Evolutionary conservation across 1,139 yeast genomes (phyloP), one percentile per base, ranked within the genome.

Genomic region (Sugiyamaella japonica): DNA sequence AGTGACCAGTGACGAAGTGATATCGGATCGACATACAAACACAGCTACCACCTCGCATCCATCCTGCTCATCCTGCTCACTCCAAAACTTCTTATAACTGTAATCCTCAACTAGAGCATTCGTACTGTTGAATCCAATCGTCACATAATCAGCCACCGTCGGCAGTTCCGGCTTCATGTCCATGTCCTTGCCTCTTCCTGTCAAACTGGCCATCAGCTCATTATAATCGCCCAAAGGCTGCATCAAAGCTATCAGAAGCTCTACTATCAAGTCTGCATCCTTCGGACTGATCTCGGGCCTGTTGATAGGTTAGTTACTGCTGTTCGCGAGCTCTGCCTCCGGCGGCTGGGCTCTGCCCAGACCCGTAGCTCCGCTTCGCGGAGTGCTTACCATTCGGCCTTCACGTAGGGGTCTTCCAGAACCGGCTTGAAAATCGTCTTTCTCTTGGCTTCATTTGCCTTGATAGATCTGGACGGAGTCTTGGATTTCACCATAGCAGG

Each of bases 11-110:
- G 65, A 53, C 10, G 61, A 50, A 8, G 54, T 42, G 10, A 61
- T 55, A 48, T 63, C 66, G 32, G 64, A 58, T 13, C 66, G 53
- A 43, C 65, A 61, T 9, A 63, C 64, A 42, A 63, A 54, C n/a
- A 63, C 50, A 7, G 54, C 60, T 13, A 44, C n/a, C 31, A 7
- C 15, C n/a, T n/a, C 25, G 6, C n/a, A 3, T 16, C 16, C 7
- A 10, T 9, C 31, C 36, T 1, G 32, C 48, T 13, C 38, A 2
- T 31, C 41, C 31, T 46, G 36, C 4, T 29, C 36, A n/a, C 7
- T 39, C 54, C 48, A 46, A 17, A 38, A 54, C 31, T 20, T 39
- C 8, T 43, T 12, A 15, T 43, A 31, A 3, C 55, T 53, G 34
- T 54, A 52, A 37, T 54, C 55, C 41, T 61, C 63, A 5, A 61